Conservation (phyloP, 371 early-diverging fungal genomes). For the Mucor irregularis region DNA sequence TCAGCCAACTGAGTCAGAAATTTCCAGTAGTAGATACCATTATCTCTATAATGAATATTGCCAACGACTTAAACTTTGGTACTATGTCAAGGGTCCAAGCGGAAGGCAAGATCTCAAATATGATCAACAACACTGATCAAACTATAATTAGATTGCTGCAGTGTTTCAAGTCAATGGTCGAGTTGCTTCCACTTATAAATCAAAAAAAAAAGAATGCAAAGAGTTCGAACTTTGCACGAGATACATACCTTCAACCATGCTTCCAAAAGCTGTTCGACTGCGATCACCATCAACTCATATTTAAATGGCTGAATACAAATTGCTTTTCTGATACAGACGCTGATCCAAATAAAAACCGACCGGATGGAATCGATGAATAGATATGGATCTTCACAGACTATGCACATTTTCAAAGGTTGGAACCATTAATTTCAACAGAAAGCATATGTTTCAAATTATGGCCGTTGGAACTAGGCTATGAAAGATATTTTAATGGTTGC, state of each 20-base stretch:
- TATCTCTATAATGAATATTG: not conserved
- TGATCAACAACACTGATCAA: conserved; percentile 6
- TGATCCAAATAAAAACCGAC: conserved; percentile 9
- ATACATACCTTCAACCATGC: conserved; percentile 3
- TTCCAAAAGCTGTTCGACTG: conserved; percentile 8
- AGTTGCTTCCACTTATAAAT: conserved; percentile 3
- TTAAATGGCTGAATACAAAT: conserved; percentile 12
- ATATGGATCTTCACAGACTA: conserved; percentile 8
- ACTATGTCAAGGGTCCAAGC: conserved; percentile 5
- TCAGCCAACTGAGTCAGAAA: conserved; percentile 7
- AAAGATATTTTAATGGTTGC: conserved; percentile 11
- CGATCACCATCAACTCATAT: conserved; percentile 3
- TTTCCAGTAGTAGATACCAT: not conserved
- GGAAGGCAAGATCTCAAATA: conserved; percentile 1
- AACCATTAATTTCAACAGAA: conserved; percentile 4
- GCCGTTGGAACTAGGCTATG: conserved; percentile 12
- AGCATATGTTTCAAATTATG: conserved; percentile 17
- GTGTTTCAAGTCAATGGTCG: not conserved
- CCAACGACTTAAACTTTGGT: conserved; percentile 2
- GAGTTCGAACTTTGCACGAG: conserved; percentile 10
- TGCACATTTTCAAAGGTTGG: conserved; percentile 7
- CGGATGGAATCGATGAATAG: conserved; percentile 10
- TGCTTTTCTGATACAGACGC: conserved; percentile 9
- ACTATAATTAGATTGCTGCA: conserved; percentile 3
- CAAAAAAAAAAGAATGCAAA: conserved; percentile 10